phyloP scores from a whole-genome alignment of 176 grass and related monocot species.

The Ensete glaucum region DNA sequence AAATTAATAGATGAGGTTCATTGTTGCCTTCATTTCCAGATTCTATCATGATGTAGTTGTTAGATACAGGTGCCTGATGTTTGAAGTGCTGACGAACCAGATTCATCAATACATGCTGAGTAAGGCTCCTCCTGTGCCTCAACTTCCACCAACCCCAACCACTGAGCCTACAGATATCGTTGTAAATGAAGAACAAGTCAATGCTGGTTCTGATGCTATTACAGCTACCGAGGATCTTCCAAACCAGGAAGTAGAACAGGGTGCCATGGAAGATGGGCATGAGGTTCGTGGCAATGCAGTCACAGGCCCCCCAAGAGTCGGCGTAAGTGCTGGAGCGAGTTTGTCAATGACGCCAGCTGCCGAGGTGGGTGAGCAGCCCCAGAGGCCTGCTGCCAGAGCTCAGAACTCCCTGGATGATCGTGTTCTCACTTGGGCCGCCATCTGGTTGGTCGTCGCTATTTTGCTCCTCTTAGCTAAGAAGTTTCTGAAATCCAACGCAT shows the following conservation, averaged over 20 bases:
- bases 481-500: constrained; percentile 56
- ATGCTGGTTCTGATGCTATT: constrained; percentile 22
- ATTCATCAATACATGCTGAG: constrained; percentile 83
- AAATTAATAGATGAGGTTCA: constrained; percentile 80
- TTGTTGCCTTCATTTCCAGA: neutral
- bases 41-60: neutral
- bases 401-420: constrained; percentile 72
- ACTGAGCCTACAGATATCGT: constrained; percentile 9
- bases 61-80: constrained; percentile 11
- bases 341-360: constrained; percentile 9
- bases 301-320: constrained; percentile 21
- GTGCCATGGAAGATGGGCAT: constrained; percentile 31
- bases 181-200: constrained; percentile 22
- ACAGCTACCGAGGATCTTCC: constrained; percentile 17
- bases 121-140: constrained; percentile 62
- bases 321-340: constrained; percentile 26
- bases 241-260: constrained; percentile 31
- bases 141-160: constrained; percentile 20
- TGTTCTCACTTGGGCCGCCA: constrained; percentile 59
- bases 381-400: constrained; percentile 19
- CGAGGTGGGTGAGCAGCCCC: neutral
- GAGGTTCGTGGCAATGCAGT: constrained; percentile 22
- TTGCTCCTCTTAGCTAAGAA: constrained; percentile 85
- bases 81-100: constrained; percentile 32
- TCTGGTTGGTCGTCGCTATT: constrained; percentile 77